Base-by-base conservation (phyloP, 768 basidiomycete species). In the Suillus subluteus region DNA sequence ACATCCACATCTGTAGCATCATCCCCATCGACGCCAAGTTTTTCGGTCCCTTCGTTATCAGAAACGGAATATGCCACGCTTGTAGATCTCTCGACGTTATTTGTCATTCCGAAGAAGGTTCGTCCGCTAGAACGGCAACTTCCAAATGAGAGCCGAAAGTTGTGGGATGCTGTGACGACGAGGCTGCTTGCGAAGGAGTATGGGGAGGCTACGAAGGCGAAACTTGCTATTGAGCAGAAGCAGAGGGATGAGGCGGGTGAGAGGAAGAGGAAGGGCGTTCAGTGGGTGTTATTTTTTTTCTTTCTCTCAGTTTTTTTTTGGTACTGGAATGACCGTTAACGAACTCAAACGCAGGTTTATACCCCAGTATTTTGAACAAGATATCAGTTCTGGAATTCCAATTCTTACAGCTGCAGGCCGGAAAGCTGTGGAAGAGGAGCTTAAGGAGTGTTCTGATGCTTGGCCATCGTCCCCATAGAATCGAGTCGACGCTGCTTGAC, bases 211-310 rank as follows among this genome's bases (percentile, higher is more conserved):
- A 98, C 95, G 65, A 92, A 85, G 82, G 87, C 91, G 81, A 99
- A 99, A 83, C 86, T 95, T 62, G 78, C 78, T 6, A 97, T 99
- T 65, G 98, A 99, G 80, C 97, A 99, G 84, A 86, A 76, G 74
- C 98, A 99, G 82, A 82, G 98, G 62, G 96, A 98, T 67, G 86
- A 88, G 40, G 93, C 95, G 7, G 91, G 90, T 13, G 93, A 95
- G 76, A 83, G 95, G 79, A 96, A 94, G 83, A 86, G 84, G 76
- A 91, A 87, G 65, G 93, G 91, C 21, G 76, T 87, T 38, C 84
- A 86, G 94, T 97, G 73, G 82, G 94, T 91, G 35, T 13, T 6
- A 23, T 15, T 6, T 26, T 16, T 15, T 26, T 23, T 21, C 40
- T 50, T 8, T 21, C 12, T 16, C 50, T 2, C 13, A 30, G 13